Base-by-base conservation (phyloP, 345 rosid species). In the Aquilaria sinensis region DNA sequence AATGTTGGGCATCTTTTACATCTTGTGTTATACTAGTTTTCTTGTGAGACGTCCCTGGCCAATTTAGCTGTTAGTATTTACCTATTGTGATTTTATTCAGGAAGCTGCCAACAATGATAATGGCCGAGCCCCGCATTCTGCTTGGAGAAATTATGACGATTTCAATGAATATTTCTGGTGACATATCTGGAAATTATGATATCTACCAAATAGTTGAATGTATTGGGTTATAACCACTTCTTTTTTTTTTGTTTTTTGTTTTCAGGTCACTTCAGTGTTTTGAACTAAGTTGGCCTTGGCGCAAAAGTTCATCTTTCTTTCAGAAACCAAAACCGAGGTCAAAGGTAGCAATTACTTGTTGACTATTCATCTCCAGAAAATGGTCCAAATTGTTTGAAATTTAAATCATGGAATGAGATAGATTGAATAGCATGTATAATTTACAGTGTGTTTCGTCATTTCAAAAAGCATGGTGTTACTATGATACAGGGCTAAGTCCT, bases 121-220 rank as follows among this genome's bases (percentile, higher is more conserved):
- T 68, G 99, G 99, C 53, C 86, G 77, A 61, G 99, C 96, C 53
- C 86, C 97, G 70, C 99, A 90, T 80, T 93, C 99, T 71, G 80
- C 90, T 41, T 93, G 98, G 98, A 90, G 98, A 84, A 93, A 93
- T 74, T 93, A 93, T 74, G 98, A 93, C 67, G 98, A 93, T 74
- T 93, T 93, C 68, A 93, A 93, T 45, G 98, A 93, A 71, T 88
- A 80, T 54, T 93, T 93, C 68, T 93, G 98, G 98, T 93, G 80
- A 70, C 72, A 23, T 63, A 50, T 29, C 34, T 60, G 10, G 55
- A 57, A 48, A 15, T 34, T 45, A 9, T 9, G 8, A 37, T 9
- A 37, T 37, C 8, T 5, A 37, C 43, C 43, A 2, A 37, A 30
- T n/a, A 30, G 34, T 11, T 57, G 8, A 48, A 16, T 53, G 7